These are phyloP conservation scores for Daldinia sp. DNA, from an alignment of 2,329 filamentous ascomycete species.

Conservation along the genomic window DNA sequence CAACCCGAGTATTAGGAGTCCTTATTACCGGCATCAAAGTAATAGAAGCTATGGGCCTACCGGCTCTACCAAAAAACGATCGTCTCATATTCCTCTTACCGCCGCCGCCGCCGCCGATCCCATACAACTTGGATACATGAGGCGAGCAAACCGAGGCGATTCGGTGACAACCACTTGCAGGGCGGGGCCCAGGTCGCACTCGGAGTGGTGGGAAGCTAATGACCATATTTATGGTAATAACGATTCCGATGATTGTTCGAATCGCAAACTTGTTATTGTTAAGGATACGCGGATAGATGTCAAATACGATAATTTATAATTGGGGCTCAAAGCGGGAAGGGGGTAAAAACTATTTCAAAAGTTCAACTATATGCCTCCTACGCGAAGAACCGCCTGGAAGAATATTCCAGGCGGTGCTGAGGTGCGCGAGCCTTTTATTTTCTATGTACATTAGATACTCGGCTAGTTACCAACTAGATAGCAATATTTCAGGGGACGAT, in stretches of 20 bases:
- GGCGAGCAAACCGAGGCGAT: background rate
- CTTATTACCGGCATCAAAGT: background rate
- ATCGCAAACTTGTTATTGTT: constrained; percentile 31
- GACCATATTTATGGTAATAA: background rate
- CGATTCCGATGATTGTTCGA: constrained; percentile 12
- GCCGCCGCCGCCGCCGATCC: background rate
- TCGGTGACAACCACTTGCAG: constrained; percentile 22
- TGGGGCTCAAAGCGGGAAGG: background rate
- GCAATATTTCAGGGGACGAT: too few species aligned
- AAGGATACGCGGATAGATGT: constrained; percentile 37
- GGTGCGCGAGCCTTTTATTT: too few species aligned
- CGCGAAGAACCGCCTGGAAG: too few species aligned
- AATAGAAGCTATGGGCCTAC: background rate
- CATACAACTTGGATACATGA: constrained; percentile 2
- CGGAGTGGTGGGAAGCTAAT: background rate
- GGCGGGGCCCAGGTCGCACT: background rate
- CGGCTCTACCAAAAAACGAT: too few species aligned
- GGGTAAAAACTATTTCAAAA: background rate
- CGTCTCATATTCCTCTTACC: background rate
- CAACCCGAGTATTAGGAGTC: background rate
- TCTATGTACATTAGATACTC: too few species aligned
- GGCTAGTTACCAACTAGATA: too few species aligned
- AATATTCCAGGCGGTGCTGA: too few species aligned
- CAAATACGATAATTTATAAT: constrained; percentile 13
- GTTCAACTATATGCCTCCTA: too few species aligned